Evolutionary conservation across 129 eudicot species (phyloP), one percentile per base, ranked within the genome.

Genomic region (Centaurea solstitialis): DNA sequence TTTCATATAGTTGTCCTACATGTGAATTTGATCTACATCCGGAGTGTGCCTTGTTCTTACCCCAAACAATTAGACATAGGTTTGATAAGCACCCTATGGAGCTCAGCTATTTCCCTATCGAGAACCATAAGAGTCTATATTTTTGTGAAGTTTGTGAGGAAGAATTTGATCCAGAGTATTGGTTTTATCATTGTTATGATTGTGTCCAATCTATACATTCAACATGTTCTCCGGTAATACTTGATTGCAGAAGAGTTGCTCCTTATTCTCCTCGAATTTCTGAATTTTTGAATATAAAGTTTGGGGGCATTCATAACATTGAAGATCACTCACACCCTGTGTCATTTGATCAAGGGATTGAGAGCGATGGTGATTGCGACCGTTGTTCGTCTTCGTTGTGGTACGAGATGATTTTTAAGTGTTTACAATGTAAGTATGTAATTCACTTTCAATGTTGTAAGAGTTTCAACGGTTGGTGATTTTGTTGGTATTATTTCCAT

Each of bases 121-220:
- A 39, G 22, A 70, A 77, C 35, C 74, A 67, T 40, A 50, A 33
- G 38, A 70, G 9, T 15, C 23, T 5, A 67, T 67, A 37, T 9
- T 66, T 37, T 7, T 77, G 74, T 35, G 81, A 77, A 40, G 13
- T 77, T 39, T 77, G 81, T 23, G 74, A 77, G 66, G 3, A 21
- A 10, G 2, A 40, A 66, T 13, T 77, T 4, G 6, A 67, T 39
- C 81, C 81, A 21, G 7, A 40, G 23, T 5, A 3, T 26, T 78
- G 81, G 74, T 67, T 67, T 26, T 78, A 78, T 47, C 74, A 39
- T 41, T 43, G 74, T 70, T 47, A 23, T 22, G 33, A 62, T 3
- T 64, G 80, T 39, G 62, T 30, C 21, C 72, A 76, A 4, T 76
- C 71, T 39, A 13, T 66, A 10, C 75, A 78, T 67, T 39, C 76